phyloP scores from a whole-genome alignment of 148 eudicot species.

The Rhododendron williamsianum region DNA sequence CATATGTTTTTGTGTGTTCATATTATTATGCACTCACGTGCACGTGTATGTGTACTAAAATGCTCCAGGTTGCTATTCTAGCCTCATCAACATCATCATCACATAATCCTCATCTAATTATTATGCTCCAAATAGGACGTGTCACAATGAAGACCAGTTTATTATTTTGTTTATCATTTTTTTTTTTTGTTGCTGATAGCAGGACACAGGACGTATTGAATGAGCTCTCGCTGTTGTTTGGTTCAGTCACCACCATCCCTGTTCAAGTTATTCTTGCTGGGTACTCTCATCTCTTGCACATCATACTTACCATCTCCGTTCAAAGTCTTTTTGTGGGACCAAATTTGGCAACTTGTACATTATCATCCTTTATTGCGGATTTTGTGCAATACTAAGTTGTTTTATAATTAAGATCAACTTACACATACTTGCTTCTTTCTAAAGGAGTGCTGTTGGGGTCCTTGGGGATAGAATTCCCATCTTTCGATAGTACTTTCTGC shows the following conservation, averaged over 20 bases:
- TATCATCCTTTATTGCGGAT: neutral
- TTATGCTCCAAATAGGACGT: neutral
- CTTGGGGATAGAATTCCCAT: neutral
- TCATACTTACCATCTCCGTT: neutral
- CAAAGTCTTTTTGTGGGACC: neutral
- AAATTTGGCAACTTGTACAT: neutral
- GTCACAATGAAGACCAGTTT: neutral
- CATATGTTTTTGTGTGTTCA: neutral
- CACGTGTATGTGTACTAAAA: neutral
- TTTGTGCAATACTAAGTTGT: neutral
- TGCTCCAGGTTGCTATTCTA: neutral
- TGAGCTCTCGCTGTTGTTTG: slow-evolving; percentile 49
- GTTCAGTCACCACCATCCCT: slow-evolving; percentile 61
- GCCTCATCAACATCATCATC: neutral
- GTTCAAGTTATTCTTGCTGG: slow-evolving; percentile 72
- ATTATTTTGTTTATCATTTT: neutral
- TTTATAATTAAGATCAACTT: neutral
- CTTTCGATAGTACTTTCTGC: neutral
- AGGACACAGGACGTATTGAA: slow-evolving; percentile 62
- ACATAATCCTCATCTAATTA: neutral
- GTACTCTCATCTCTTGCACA: slow-evolving; percentile 29
- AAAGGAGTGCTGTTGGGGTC: neutral
- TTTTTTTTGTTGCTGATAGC: slow-evolving; percentile 8
- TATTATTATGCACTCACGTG: neutral
- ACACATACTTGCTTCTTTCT: neutral